These are phyloP conservation scores for Yamadazyma sp. DNA, from an alignment of 805 yeast species.

Conservation along the genomic window DNA sequence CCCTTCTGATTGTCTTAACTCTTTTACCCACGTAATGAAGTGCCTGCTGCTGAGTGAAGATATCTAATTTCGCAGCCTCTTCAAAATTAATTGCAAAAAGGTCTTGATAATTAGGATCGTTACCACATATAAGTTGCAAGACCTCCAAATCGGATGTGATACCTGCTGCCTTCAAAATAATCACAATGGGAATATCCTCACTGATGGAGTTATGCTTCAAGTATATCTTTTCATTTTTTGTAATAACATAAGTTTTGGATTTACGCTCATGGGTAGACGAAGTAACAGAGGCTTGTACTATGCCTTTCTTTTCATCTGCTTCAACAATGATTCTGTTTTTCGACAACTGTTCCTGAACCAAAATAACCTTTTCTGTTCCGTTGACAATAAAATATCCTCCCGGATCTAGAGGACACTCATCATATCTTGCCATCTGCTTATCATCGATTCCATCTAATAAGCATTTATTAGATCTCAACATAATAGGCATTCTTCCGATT, in stretches of 20 bases:
- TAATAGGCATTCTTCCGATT: constrained; percentile 98
- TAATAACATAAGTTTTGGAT: constrained; percentile 92
- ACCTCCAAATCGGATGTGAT: constrained; percentile 89
- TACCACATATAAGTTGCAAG: constrained; percentile 91
- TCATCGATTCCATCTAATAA: constrained; percentile 77
- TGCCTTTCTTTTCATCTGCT: constrained; percentile 90
- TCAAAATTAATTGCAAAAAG: constrained; percentile 90
- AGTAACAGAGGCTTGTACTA: constrained; percentile 96
- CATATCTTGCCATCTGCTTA: constrained; percentile 77
- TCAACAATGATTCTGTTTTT: constrained; percentile 98
- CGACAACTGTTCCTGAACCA: constrained; percentile 94
- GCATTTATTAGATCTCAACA: constrained; percentile 93
- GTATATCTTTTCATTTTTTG: constrained; percentile 85
- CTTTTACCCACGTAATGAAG: constrained; percentile 85
- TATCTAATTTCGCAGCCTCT: constrained; percentile 82
- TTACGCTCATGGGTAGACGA: constrained; percentile 98
- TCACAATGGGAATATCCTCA: constrained; percentile 93
- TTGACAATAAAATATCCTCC: constrained; percentile 98
- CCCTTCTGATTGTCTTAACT: constrained; percentile 89
- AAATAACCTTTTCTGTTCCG: constrained; percentile 96
- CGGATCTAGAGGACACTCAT: constrained; percentile 97
- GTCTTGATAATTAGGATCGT: constrained; percentile 85
- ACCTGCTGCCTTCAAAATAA: constrained; percentile 93
- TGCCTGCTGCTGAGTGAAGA: constrained; percentile 92
- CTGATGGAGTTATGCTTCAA: constrained; percentile 92